Evolutionary conservation across 257 asterid genomes (phyloP), one percentile per base, ranked within the genome.

Genomic region (Cruciata laevipes): DNA sequence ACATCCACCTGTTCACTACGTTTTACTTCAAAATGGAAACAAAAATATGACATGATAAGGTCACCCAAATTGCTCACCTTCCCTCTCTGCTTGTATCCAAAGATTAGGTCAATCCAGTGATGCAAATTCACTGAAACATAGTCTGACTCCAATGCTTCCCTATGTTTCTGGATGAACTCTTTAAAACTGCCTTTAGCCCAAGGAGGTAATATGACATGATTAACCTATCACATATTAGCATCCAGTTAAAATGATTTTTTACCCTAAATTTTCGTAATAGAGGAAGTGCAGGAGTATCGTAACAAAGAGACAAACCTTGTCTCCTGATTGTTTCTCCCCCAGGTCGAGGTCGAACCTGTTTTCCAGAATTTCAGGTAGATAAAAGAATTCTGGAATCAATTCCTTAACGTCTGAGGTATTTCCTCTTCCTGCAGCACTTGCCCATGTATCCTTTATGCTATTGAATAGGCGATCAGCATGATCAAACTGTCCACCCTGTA

Each of bases 321-420:
- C 99, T 73, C 99, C 99, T 11, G 99, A 94, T 77, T 94, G 99
- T 82, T 94, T 94, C 88, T 94, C 99, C 11, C 99, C 99, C 89
- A 94, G 83, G 81, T 94, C 96, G 62, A 94, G 99, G 78, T 87
- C 60, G 71, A 88, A 94, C 81, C 78, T 83, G 69, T 94, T 94
- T 78, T 88, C 91, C 68, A 94, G 86, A 77, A 94, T 90, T 77
- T 94, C 99, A 6, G 99, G 96, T 91, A 94, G 74, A 66, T 94
- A 94, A 78, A 88, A 94, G 81, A 94, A 94, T 81, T 94, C 99
- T 3, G 99, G 99, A 77, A 94, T 88, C 63, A 94, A 83, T 80
- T 94, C 99, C 95, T 94, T 94, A 67, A 94, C 99, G 77, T 94
- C 99, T 0, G 99, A 94, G 44, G 99, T 94, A 79, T 94, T 94